Evolutionary conservation across 2,329 filamentous ascomycete species (phyloP).

Genomic region (Xylariaceae sp.): DNA sequence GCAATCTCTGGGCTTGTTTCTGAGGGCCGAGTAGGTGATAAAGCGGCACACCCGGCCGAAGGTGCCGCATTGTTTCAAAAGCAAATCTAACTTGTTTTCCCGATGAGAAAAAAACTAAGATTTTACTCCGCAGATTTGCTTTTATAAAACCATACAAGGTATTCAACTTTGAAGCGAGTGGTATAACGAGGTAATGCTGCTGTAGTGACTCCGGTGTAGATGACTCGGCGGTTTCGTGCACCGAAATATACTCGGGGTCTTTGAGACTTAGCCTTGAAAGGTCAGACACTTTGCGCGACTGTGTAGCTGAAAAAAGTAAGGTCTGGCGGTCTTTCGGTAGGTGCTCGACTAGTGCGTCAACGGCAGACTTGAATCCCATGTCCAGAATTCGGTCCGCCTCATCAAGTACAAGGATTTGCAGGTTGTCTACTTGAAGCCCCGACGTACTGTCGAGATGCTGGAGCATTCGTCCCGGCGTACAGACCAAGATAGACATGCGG

Average conservation of each 20-base stretch:
- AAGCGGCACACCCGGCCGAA: conserved; percentile 92
- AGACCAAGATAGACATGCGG: conserved; percentile 96
- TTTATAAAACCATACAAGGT: conserved; percentile 93
- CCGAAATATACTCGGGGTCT: conserved; percentile 93
- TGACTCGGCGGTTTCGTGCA: conserved; percentile 80
- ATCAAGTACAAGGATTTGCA: conserved; percentile 92
- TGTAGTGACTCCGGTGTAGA: conserved; percentile 86
- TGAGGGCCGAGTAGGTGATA: conserved; percentile 78
- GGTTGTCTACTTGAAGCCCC: conserved; percentile 84
- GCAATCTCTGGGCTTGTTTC: conserved; percentile 86
- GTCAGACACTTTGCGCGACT: conserved; percentile 93
- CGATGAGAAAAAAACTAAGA: conserved; percentile 92
- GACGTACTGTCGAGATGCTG: conserved; percentile 96
- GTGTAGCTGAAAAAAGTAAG: conserved; percentile 92
- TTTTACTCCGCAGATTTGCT: conserved; percentile 89
- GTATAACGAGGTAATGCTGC: conserved; percentile 89
- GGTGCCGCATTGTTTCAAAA: conserved; percentile 89
- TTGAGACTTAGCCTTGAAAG: conserved; percentile 85
- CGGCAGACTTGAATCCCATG: conserved; percentile 90
- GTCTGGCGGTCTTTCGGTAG: conserved; percentile 87
- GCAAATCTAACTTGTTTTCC: conserved; percentile 95
- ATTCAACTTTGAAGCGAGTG: conserved; percentile 87
- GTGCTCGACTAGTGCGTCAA: conserved; percentile 93
- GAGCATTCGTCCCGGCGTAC: conserved; percentile 91
- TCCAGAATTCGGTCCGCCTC: conserved; percentile 97